phyloP scores from a whole-genome alignment of 768 basidiomycete species.

The Lactarius deliciosus region DNA sequence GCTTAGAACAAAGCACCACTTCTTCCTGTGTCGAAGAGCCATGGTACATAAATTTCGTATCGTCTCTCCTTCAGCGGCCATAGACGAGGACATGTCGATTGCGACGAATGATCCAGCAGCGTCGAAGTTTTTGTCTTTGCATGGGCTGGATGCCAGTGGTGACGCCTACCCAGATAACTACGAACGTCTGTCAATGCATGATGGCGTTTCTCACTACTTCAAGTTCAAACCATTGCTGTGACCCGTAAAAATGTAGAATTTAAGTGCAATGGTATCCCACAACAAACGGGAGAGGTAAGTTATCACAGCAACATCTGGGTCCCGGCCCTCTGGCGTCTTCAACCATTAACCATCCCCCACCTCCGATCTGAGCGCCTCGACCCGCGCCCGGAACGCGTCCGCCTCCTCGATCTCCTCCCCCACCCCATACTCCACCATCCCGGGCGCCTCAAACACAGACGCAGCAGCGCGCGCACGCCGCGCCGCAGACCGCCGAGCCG shows the following conservation, averaged over 20 bases:
- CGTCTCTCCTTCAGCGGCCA: too few relatives aligned
- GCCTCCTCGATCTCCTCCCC: conserved; percentile 48
- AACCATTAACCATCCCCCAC: conserved; percentile 85
- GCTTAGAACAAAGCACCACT: too few relatives aligned
- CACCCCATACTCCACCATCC: conserved; percentile 31
- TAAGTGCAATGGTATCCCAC: conserved; percentile 1
- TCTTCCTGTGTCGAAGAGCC: too few relatives aligned
- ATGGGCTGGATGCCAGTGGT: too few relatives aligned
- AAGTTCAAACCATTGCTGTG: background rate
- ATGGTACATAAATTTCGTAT: too few relatives aligned
- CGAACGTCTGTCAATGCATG: too few relatives aligned
- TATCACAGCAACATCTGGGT: background rate
- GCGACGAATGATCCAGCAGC: too few relatives aligned
- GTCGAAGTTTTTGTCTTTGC: too few relatives aligned
- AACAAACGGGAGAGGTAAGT: background rate
- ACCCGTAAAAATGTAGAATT: background rate
- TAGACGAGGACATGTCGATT: too few relatives aligned
- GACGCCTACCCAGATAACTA: too few relatives aligned
- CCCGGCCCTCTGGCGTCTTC: conserved; percentile 40
- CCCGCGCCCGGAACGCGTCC: conserved; percentile 71
- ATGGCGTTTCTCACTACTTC: too few relatives aligned
- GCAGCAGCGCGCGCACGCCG: conserved; percentile 56
- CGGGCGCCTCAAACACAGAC: conserved; percentile 59
- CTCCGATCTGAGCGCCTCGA: conserved; percentile 81
- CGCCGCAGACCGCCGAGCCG: conserved; percentile 41